These are phyloP conservation scores for Mycena venus DNA, from an alignment of 768 basidiomycete genomes.

Conservation along the genomic window DNA sequence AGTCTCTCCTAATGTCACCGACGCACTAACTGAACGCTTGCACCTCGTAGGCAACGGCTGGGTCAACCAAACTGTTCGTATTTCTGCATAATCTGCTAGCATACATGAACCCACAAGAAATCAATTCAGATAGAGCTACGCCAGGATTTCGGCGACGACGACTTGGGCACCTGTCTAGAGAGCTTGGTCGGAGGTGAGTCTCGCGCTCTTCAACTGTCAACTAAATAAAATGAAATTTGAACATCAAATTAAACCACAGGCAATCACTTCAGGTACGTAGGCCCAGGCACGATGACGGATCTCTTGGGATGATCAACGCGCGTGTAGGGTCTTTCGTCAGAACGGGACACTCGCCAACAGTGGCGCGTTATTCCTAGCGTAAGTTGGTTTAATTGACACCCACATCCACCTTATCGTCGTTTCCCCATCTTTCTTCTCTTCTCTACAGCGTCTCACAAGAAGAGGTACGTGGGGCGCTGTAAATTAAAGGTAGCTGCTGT, in stretches of 20 bases:
- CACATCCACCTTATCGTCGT: neutral
- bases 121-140: constrained; percentile 70
- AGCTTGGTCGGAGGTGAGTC: constrained; percentile 40
- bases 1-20: too few relatives aligned
- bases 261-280: neutral
- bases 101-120: neutral
- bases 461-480: constrained; percentile 34
- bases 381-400: constrained; percentile 6
- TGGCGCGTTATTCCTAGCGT: constrained; percentile 62
- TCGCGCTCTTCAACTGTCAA: too few relatives aligned
- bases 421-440: neutral
- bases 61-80: constrained; percentile 50
- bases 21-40: too few relatives aligned
- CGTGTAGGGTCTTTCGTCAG: constrained; percentile 55
- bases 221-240: too few relatives aligned
- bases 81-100: constrained; percentile 19
- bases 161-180: constrained; percentile 80
- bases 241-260: neutral
- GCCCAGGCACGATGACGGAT: neutral
- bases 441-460: constrained; percentile 57
- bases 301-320: neutral
- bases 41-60: too few relatives aligned
- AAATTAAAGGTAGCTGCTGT: neutral
- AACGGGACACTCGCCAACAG: constrained; percentile 50
- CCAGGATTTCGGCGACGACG: constrained; percentile 73